A percentile compares a stretch with the other conserved stretches of the same genome.
Evolutionary conservation across 1,284 basidiomycete genomes (phyloP).

Genomic region (Meira miltonrushii): DNA sequence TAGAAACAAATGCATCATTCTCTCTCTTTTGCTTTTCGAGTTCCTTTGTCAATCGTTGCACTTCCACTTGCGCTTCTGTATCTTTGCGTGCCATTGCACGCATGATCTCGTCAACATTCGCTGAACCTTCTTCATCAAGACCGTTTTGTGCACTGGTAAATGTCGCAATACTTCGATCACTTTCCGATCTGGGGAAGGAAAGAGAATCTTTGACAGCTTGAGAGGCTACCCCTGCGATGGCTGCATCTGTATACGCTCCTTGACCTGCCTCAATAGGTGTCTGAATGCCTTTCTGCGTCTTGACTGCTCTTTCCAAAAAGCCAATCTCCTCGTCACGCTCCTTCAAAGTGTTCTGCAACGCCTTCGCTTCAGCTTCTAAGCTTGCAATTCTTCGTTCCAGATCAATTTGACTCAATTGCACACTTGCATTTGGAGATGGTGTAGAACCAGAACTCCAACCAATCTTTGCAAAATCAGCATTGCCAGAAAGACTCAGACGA

Average conservation of each 20-base stretch:
- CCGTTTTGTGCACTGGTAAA: background rate
- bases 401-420: constrained; percentile 23
- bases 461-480: constrained; percentile 2
- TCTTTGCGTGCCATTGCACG: constrained; percentile 94
- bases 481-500: constrained; percentile 3
- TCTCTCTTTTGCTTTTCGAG: constrained; percentile 66
- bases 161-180: background rate
- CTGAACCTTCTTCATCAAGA: background rate
- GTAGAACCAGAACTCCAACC: background rate
- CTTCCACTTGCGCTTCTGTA: constrained; percentile 67
- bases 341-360: constrained; percentile 37
- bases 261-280: background rate
- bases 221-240: background rate
- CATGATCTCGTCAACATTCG: constrained; percentile 35
- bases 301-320: constrained; percentile 19
- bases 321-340: constrained; percentile 42
- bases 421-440: background rate
- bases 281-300: background rate
- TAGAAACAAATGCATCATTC: constrained; percentile 69
- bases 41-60: constrained; percentile 66
- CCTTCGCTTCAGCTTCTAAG: constrained; percentile 39
- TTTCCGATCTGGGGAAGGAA: background rate
- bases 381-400: constrained; percentile 41
- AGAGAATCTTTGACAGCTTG: too few species aligned
- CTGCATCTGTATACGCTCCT: constrained; percentile 6